These are phyloP conservation scores for Aspergillus diversus DNA, from an alignment of 495 filamentous ascomycete genomes.

Conservation along the genomic window DNA sequence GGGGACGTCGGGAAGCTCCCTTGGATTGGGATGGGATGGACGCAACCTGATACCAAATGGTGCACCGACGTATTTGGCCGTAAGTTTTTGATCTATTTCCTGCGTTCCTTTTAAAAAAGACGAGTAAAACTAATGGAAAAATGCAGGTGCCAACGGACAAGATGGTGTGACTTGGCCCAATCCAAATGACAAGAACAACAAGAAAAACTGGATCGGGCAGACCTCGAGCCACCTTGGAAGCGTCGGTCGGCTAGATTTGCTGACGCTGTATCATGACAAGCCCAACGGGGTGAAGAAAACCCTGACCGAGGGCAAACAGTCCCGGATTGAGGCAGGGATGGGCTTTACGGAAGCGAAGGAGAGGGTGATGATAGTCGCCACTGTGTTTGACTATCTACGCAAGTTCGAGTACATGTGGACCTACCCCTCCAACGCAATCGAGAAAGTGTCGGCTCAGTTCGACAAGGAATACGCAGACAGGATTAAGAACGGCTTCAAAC, in stretches of 20 bases:
- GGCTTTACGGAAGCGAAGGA: constrained; percentile 10
- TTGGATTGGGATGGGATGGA: constrained; percentile 2
- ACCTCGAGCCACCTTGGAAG: constrained; percentile 15
- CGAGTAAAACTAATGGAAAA: no score
- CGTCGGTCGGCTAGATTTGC: constrained; percentile 4
- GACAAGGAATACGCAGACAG: constrained; percentile 8
- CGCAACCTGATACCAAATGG: constrained; percentile 14
- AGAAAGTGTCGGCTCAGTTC: constrained; percentile 17
- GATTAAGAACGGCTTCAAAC: neutral
- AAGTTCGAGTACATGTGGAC: constrained; percentile 14
- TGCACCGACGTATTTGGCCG: constrained; percentile 18
- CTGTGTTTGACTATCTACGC: constrained; percentile 17
- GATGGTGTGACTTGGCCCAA: no score
- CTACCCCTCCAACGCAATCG: constrained; percentile 16
- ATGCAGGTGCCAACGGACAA: no score
- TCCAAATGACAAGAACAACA: constrained; percentile 1
- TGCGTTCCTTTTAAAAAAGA: neutral
- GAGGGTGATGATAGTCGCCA: constrained; percentile 21
- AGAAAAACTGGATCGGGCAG: constrained; percentile 22
- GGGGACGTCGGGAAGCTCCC: neutral
- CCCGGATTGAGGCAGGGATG: neutral
- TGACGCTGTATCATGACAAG: constrained; percentile 18
- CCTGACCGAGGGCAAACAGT: constrained; percentile 15
- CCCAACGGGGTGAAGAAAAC: constrained; percentile 19
- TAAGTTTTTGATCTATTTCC: neutral